Conservation (phyloP, 768 basidiomycete species). For the Lactarius deliciosus region DNA sequence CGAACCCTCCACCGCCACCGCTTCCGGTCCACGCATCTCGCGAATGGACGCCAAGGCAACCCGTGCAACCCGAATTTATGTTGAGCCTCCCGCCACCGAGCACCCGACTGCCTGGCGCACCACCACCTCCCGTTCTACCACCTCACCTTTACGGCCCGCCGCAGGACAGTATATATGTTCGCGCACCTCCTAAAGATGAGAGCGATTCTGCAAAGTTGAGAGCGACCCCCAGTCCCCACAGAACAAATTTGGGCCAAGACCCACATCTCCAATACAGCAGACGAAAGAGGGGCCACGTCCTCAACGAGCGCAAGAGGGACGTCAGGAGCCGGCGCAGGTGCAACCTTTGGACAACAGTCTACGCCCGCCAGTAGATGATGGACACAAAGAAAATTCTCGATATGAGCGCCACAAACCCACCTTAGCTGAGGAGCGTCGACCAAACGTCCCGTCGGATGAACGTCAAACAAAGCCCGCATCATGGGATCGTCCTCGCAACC, state of each 20-base stretch:
- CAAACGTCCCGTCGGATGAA: neutral
- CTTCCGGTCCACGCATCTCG: neutral
- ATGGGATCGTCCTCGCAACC: conserved; percentile 24
- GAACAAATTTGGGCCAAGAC: neutral
- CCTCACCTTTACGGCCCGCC: neutral
- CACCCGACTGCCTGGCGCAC: conserved; percentile 23
- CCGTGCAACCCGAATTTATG: conserved; percentile 12
- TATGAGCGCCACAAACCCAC: neutral
- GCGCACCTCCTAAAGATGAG: conserved; percentile 4
- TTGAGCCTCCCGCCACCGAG: conserved; percentile 23
- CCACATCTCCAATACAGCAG: conserved; percentile 7
- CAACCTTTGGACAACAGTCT: neutral
- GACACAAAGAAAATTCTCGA: conserved; percentile 10
- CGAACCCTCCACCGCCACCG: neutral
- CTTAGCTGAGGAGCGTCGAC: neutral
- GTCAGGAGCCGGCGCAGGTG: neutral
- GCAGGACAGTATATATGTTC: neutral
- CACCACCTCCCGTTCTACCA: conserved; percentile 21
- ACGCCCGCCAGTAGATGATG: neutral
- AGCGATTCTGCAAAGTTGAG: conserved; percentile 4
- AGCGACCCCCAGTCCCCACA: neutral
- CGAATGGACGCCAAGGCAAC: conserved; percentile 21
- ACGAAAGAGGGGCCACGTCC: neutral
- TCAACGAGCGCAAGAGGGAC: conserved; percentile 5
- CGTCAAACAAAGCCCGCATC: conserved; percentile 14